Percentiles rank a stretch among this genome's conserved stretches.
Evolutionary conservation across 2,329 filamentous ascomycete species (phyloP).

Genomic region (Alternaria infectoria): DNA sequence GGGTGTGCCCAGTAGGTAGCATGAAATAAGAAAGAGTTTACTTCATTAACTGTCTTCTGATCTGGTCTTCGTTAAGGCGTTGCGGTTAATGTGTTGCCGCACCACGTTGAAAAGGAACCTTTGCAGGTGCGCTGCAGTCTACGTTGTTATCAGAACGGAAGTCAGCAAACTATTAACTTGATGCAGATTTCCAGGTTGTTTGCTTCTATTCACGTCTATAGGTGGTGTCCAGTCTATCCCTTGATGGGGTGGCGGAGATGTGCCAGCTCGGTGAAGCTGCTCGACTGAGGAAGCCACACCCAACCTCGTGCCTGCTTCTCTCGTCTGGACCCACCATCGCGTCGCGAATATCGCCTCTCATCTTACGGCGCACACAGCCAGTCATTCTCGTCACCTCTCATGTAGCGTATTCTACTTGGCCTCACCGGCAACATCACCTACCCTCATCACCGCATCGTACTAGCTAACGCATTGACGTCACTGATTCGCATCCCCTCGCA

Average conservation of each 20-base stretch:
- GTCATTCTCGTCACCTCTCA: not conserved
- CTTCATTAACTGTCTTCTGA: constrained; percentile 9
- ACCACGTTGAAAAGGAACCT: not conserved
- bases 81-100: not conserved
- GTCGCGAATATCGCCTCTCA: not conserved
- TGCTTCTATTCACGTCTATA: not conserved
- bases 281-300: constrained; percentile 16
- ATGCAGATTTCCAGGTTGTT: not conserved
- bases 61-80: not conserved
- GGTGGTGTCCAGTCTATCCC: not conserved
- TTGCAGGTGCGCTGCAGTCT: not conserved
- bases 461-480: not conserved
- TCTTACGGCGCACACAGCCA: not conserved
- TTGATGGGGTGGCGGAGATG: not conserved
- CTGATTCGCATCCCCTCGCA: not conserved
- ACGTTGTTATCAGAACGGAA: not conserved
- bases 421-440: not conserved
- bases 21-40: constrained; percentile 37
- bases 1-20: constrained; percentile 28
- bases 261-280: not conserved
- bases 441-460: not conserved
- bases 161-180: not conserved
- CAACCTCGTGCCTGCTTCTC: constrained; percentile 15
- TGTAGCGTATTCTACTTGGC: not conserved
- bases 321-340: not conserved